These are phyloP conservation scores for Cystofilobasidium macerans DNA, from an alignment of 768 basidiomycete species.

Conservation along the genomic window DNA sequence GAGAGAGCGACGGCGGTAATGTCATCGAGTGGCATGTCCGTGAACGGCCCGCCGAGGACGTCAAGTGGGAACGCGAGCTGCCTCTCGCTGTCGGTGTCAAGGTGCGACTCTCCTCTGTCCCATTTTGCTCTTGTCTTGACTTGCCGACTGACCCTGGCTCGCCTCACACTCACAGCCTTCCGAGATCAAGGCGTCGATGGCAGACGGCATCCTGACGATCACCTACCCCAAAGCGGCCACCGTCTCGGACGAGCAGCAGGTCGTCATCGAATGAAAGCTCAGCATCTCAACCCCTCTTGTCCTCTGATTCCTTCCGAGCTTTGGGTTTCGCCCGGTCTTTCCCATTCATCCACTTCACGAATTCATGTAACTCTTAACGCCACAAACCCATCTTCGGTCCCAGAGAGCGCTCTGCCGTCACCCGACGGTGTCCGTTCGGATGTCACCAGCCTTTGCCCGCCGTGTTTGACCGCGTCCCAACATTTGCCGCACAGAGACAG, in stretches of 20 bases:
- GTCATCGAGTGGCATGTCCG: background rate
- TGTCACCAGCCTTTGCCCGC: no score
- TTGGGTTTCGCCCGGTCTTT: no score
- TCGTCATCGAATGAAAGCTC: background rate
- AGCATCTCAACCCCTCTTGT: no score
- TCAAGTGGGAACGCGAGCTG: background rate
- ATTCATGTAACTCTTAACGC: no score
- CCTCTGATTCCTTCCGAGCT: no score
- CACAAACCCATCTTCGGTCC: no score
- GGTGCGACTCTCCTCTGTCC: background rate
- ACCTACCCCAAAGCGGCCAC: background rate
- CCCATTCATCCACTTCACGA: no score
- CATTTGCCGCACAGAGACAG: no score
- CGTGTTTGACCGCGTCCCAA: no score
- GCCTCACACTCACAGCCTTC: background rate
- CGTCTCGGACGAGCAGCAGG: background rate
- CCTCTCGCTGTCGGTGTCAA: background rate
- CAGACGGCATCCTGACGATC: background rate
- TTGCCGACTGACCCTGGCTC: background rate
- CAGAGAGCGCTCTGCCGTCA: no score
- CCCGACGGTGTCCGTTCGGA: no score
- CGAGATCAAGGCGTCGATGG: conserved; percentile 1
- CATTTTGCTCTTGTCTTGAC: background rate
- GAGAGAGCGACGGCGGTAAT: background rate
- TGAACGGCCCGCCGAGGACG: background rate